Evolutionary conservation across 164 flowering plant species (phyloP).

Genomic region (Piper longum): DNA sequence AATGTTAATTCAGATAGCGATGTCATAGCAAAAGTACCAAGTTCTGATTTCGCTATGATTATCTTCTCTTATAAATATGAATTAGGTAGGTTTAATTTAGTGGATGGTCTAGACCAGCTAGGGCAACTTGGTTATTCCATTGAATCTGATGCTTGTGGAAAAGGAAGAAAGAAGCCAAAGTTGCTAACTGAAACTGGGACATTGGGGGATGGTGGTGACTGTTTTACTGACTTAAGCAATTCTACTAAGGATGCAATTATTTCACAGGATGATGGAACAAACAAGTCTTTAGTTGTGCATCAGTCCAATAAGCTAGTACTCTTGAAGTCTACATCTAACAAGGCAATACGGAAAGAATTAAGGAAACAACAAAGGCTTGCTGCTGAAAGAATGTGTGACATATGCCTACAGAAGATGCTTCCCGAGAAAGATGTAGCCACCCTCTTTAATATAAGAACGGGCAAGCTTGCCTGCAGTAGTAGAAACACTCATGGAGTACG

Average conservation of each 20-base stretch:
- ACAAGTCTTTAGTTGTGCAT: constrained; percentile 10
- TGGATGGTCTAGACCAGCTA: constrained; percentile 28
- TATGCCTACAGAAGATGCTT: constrained; percentile 78
- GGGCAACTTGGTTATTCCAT: constrained; percentile 18
- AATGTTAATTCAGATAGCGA: constrained; percentile 13
- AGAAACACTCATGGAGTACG: constrained; percentile 79
- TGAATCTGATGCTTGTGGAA: constrained; percentile 15
- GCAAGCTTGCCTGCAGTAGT: constrained; percentile 77
- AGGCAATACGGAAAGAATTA: constrained; percentile 42
- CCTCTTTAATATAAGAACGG: constrained; percentile 61
- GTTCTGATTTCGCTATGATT: constrained; percentile 61
- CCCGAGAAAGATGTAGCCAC: constrained; percentile 89
- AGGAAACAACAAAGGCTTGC: constrained; percentile 57
- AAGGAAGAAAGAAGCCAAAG: constrained; percentile 29
- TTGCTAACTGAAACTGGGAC: constrained; percentile 70
- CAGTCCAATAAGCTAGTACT: constrained; percentile 25
- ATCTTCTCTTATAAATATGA: constrained; percentile 42
- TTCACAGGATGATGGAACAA: neutral
- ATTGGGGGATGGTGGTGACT: constrained; percentile 27
- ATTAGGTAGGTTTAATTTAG: constrained; percentile 44
- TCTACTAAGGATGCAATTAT: constrained; percentile 1
- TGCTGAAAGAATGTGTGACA: constrained; percentile 61
- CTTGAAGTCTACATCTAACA: constrained; percentile 28
- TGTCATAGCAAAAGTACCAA: constrained; percentile 15
- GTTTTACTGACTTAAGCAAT: constrained; percentile 29